Percentiles rank a stretch among this genome's conserved stretches.
phyloP scores from a whole-genome alignment of 441 rosid species.

The Adansonia madagascariensis region DNA sequence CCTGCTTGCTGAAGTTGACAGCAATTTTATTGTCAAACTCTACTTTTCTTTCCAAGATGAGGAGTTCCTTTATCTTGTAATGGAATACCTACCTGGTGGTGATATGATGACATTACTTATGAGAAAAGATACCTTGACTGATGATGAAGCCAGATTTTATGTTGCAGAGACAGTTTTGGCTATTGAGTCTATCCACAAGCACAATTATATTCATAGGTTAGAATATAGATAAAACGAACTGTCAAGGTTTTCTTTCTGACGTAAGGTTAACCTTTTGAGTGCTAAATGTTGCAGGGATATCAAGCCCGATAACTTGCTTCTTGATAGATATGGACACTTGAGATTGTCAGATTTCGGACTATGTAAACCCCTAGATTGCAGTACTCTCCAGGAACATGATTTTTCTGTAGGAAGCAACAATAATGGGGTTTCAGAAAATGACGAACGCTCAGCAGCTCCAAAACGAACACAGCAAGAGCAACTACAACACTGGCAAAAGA shows the following conservation, averaged over 20 bases:
- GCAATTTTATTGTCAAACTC: conserved; percentile 94
- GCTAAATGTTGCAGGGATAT: conserved; percentile 66
- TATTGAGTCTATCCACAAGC: conserved; percentile 91
- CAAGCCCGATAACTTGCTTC: conserved; percentile 95
- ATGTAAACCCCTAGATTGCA: conserved; percentile 92
- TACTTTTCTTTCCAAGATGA: conserved; percentile 98
- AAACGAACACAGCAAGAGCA: conserved; percentile 91
- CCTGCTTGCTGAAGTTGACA: conserved; percentile 94
- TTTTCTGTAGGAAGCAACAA: conserved; percentile 51
- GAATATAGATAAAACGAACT: conserved; percentile 15
- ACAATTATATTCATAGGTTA: conserved; percentile 88
- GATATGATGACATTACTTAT: conserved; percentile 98
- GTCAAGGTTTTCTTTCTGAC: background rate
- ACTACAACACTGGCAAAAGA: conserved; percentile 92
- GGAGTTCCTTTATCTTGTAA: conserved; percentile 88
- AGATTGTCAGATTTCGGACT: conserved; percentile 95
- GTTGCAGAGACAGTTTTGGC: conserved; percentile 96
- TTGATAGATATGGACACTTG: conserved; percentile 88
- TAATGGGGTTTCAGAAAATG: conserved; percentile 58
- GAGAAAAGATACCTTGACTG: conserved; percentile 93
- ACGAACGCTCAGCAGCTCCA: conserved; percentile 57
- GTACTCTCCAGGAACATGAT: conserved; percentile 81
- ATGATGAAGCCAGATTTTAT: conserved; percentile 90
- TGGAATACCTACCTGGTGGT: conserved; percentile 99
- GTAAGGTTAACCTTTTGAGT: conserved; percentile 19